These are phyloP conservation scores for Diaporthe ampelina DNA, from an alignment of 2,329 filamentous ascomycete genomes.

Conservation along the genomic window DNA sequence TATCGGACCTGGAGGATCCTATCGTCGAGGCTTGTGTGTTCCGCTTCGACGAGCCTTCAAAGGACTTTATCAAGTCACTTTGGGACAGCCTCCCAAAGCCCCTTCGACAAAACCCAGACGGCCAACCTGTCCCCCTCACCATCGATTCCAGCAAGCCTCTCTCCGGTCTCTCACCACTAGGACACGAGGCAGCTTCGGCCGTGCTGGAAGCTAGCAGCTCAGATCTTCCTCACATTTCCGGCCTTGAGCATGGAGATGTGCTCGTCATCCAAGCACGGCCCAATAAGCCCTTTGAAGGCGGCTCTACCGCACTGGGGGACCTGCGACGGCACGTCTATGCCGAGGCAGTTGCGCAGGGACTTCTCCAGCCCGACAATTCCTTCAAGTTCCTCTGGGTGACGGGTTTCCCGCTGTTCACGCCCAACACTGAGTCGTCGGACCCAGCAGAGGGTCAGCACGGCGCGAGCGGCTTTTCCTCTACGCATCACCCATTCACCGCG, in stretches of 20 bases:
- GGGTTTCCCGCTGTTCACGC: constrained; percentile 94
- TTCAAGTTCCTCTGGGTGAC: constrained; percentile 88
- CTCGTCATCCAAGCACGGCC: constrained; percentile 85
- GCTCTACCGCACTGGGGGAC: constrained; percentile 80
- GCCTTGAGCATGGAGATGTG: constrained; percentile 79
- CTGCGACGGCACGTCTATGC: constrained; percentile 80
- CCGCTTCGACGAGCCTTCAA: constrained; percentile 65
- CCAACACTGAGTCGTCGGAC: constrained; percentile 68
- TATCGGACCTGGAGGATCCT: constrained; percentile 77
- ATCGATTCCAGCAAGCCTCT: constrained; percentile 81
- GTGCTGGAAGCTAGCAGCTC: constrained; percentile 49
- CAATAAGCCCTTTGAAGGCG: constrained; percentile 75
- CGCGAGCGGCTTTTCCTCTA: constrained; percentile 82
- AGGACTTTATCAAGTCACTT: constrained; percentile 69
- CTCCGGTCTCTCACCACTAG: constrained; percentile 82
- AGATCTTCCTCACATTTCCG: constrained; percentile 51
- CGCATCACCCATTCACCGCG: constrained; percentile 96
- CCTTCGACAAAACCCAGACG: constrained; percentile 78
- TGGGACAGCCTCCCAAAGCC: constrained; percentile 69
- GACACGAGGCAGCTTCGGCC: constrained; percentile 76
- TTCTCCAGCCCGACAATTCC: constrained; percentile 62
- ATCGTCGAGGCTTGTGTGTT: constrained; percentile 83
- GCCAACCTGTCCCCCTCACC: constrained; percentile 85
- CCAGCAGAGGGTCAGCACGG: constrained; percentile 82
- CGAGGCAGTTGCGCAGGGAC: constrained; percentile 72